These are phyloP conservation scores for Auricularia auricula-judae DNA, from an alignment of 768 basidiomycete genomes.

Conservation along the genomic window DNA sequence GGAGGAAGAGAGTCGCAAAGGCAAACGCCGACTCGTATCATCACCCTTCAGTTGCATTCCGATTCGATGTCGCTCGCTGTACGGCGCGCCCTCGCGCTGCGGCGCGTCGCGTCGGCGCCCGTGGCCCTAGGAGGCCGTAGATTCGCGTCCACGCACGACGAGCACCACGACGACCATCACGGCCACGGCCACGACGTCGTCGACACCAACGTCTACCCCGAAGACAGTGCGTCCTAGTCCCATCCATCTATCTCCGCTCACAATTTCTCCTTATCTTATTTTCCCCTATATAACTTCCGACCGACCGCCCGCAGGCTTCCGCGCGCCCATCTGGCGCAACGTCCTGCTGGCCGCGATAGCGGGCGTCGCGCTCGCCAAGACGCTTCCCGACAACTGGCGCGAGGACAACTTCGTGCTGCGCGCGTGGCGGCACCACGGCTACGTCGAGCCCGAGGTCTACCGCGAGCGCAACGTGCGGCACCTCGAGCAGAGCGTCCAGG, in stretches of 20 bases:
- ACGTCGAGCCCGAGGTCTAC: not conserved
- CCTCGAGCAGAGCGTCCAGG: not conserved
- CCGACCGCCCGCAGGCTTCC: no score
- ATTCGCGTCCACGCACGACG: not conserved
- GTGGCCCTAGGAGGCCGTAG: not conserved
- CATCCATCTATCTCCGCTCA: no score
- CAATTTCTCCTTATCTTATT: no score
- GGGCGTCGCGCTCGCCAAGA: not conserved
- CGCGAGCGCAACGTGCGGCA: not conserved
- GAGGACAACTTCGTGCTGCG: not conserved
- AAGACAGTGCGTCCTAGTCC: not conserved
- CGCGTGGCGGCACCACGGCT: not conserved
- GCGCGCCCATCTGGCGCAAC: slow-evolving; percentile 1
- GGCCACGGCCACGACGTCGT: not conserved
- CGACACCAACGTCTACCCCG: slow-evolving; percentile 1
- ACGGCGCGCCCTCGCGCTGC: not conserved
- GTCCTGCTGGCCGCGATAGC: not conserved
- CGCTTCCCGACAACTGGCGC: not conserved
- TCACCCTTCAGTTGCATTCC: not conserved
- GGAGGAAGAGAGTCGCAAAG: no score
- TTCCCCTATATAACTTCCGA: no score
- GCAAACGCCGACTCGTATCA: no score
- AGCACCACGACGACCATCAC: not conserved
- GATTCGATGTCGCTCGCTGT: not conserved
- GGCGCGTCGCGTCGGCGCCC: not conserved